Conservation (phyloP, 768 basidiomycete species). For the Suillus alpinus region DNA sequence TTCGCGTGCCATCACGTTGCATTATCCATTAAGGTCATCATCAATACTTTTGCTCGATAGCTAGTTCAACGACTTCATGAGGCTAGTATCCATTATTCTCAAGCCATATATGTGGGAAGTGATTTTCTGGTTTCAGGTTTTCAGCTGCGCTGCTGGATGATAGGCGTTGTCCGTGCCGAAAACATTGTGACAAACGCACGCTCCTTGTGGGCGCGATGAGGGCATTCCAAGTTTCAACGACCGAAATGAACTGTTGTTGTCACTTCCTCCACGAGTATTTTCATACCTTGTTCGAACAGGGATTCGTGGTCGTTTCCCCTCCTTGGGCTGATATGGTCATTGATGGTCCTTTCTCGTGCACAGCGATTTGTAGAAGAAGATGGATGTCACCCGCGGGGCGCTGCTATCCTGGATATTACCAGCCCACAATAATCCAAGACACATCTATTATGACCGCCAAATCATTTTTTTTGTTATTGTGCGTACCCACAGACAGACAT, state of each 20-base stretch:
- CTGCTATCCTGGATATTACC: background rate
- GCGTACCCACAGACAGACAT: background rate
- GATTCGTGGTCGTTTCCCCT: background rate
- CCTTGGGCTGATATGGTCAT: background rate
- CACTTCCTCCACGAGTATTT: background rate
- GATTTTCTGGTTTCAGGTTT: background rate
- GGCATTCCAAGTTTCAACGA: background rate
- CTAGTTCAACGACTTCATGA: background rate
- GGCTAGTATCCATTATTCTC: background rate
- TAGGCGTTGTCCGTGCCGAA: background rate
- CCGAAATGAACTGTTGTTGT: slow-evolving; percentile 3
- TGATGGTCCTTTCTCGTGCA: background rate
- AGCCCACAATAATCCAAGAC: background rate
- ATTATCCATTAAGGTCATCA: background rate
- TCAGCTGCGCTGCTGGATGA: background rate
- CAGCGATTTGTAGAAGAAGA: background rate
- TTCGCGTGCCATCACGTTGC: background rate
- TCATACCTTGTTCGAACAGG: background rate
- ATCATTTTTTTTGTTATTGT: background rate
- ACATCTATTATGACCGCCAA: background rate
- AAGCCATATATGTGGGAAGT: background rate
- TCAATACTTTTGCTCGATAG: background rate
- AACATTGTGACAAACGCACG: slow-evolving; percentile 2
- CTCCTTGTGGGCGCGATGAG: background rate
- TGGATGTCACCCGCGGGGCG: too few relatives aligned